Conservation (phyloP, 2,329 filamentous ascomycete genomes). For the Anthostomella pinea region DNA sequence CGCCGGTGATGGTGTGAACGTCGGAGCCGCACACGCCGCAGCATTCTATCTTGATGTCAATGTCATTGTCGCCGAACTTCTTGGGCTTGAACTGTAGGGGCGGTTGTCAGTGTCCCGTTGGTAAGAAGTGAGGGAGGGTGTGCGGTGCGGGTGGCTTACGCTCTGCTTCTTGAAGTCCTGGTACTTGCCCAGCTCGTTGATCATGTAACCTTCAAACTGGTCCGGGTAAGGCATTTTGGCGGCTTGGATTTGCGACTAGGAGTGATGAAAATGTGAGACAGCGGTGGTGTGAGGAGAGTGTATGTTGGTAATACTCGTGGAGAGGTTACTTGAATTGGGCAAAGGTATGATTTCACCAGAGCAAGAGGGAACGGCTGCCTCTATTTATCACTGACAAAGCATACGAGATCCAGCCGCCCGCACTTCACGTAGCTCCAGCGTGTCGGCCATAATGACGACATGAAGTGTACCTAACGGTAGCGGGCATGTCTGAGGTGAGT, state of each 20-base stretch:
- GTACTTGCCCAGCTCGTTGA: slow-evolving; percentile 29
- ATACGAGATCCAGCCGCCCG: no score
- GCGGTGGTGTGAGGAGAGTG: neutral
- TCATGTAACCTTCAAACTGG: slow-evolving; percentile 32
- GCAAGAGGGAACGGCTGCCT: no score
- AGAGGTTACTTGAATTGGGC: no score
- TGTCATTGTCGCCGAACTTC: slow-evolving; percentile 49
- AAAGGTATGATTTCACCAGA: no score
- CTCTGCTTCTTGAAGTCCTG: slow-evolving; percentile 30
- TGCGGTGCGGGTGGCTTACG: slow-evolving; percentile 12
- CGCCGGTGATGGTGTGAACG: slow-evolving; percentile 39
- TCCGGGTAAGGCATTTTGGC: slow-evolving; percentile 30
- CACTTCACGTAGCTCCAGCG: neutral
- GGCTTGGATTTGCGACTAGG: no score
- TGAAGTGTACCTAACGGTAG: no score
- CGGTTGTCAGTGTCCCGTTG: neutral
- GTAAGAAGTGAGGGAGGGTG: neutral
- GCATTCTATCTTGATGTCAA: slow-evolving; percentile 67
- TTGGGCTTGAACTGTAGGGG: slow-evolving; percentile 29
- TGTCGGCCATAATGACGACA: slow-evolving; percentile 1
- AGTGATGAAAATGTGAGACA: no score
- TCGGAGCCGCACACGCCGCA: slow-evolving; percentile 59
- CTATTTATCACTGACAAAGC: no score
- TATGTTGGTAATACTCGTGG: neutral
- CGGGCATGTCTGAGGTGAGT: no score